Conservation (phyloP, 108 stramenopile genomes). For the Nitzschia palea region DNA sequence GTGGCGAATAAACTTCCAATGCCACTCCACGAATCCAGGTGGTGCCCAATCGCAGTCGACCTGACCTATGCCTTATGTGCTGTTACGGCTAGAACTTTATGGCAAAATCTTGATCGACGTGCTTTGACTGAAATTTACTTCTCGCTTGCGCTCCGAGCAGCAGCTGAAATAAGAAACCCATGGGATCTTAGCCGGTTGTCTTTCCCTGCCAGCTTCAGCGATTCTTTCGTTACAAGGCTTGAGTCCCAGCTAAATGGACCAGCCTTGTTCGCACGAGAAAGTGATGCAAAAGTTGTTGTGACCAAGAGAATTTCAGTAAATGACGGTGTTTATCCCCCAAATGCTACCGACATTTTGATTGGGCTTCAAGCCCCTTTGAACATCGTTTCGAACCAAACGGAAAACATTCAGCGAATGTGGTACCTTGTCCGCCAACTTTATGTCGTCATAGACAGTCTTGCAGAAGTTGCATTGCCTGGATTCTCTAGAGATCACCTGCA, state of each 20-base stretch:
- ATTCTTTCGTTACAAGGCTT: background rate
- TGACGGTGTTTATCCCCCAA: background rate
- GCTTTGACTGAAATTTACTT: background rate
- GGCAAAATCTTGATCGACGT: background rate
- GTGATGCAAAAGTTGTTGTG: background rate
- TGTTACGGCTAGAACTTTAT: slow-evolving; percentile 8
- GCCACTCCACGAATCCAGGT: slow-evolving; percentile 37
- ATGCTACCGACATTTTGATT: background rate
- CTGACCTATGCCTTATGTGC: slow-evolving; percentile 23
- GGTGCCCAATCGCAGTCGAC: slow-evolving; percentile 39
- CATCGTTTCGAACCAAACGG: background rate
- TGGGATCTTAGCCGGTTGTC: background rate
- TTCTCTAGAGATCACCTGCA: background rate
- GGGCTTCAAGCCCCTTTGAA: background rate
- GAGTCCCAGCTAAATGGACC: background rate
- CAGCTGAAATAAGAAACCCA: background rate
- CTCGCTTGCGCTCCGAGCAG: background rate
- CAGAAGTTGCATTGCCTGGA: background rate
- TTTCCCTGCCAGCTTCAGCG: background rate
- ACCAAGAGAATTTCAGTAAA: background rate
- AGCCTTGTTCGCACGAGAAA: too few species aligned
- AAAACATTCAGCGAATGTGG: background rate
- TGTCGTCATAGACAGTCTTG: background rate
- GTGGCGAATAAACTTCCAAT: slow-evolving; percentile 3
- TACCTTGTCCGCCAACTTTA: background rate